A percentile compares a stretch with the other conserved stretches of the same genome.
Conservation (phyloP, 2,329 filamentous ascomycete genomes). For the Paracorniculantispora psalliotae region DNA sequence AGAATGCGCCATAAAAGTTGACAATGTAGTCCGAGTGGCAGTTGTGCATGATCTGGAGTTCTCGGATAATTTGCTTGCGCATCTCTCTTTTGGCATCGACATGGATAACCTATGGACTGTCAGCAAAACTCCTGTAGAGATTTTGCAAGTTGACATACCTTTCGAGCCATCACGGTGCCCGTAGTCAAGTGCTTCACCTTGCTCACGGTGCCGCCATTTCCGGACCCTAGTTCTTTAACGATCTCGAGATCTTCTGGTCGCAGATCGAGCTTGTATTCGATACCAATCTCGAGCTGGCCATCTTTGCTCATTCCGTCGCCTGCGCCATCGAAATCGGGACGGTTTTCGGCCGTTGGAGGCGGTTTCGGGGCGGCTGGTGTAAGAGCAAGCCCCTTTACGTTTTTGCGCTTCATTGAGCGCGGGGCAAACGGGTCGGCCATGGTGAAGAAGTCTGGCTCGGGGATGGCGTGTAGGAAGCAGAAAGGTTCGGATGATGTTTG, state of each 20-base stretch:
- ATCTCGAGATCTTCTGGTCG: conserved; percentile 88
- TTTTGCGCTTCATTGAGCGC: conserved; percentile 96
- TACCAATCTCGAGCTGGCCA: conserved; percentile 81
- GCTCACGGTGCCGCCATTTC: conserved; percentile 96
- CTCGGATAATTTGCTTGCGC: conserved; percentile 91
- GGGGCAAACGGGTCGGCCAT: conserved; percentile 62
- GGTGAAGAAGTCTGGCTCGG: conserved; percentile 22
- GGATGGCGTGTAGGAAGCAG: background rate
- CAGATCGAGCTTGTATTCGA: conserved; percentile 92
- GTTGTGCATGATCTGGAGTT: conserved; percentile 96
- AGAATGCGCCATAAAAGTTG: conserved; percentile 94
- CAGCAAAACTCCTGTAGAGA: conserved; percentile 12
- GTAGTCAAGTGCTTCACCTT: conserved; percentile 95
- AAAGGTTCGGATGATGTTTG: conserved; percentile 2
- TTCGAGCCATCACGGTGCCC: conserved; percentile 94
- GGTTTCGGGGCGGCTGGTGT: conserved; percentile 71
- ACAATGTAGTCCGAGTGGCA: conserved; percentile 97
- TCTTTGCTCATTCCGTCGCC: conserved; percentile 54
- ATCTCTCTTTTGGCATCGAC: conserved; percentile 98
- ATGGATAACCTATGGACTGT: conserved; percentile 73
- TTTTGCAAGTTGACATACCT: conserved; percentile 52
- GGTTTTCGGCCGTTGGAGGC: conserved; percentile 67
- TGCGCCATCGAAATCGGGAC: conserved; percentile 52
- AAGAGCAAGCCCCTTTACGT: conserved; percentile 91
- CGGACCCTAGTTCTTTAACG: conserved; percentile 88